These are phyloP conservation scores for Mesotaenium endlicherianum DNA, from an alignment of 139 green algal genomes.

Conservation along the genomic window DNA sequence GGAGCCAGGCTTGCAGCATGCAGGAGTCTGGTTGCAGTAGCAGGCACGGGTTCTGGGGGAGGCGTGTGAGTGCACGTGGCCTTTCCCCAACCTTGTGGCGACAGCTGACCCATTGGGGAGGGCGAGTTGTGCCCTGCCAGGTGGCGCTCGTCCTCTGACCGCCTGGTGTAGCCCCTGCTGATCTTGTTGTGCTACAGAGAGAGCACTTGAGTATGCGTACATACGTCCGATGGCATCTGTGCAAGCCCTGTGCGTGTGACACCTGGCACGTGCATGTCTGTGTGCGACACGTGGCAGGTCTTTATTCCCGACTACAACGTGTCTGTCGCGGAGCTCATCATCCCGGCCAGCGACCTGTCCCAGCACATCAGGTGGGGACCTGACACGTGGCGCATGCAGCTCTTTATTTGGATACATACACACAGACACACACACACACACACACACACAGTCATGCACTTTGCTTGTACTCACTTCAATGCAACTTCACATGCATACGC, in stretches of 20 bases:
- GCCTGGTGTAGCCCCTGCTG: not conserved
- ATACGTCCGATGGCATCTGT: not conserved
- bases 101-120: too few species aligned
- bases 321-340: slow-evolving; percentile 73
- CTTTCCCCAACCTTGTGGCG: too few species aligned
- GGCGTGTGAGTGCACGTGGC: too few species aligned
- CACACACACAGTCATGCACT: not conserved
- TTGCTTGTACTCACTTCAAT: not conserved
- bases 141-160: not conserved
- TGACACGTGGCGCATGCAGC: not conserved
- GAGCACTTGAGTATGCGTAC: not conserved
- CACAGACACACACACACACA: not conserved
- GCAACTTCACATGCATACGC: not conserved
- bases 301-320: slow-evolving; percentile 99
- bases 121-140: not conserved
- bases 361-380: slow-evolving; percentile 74
- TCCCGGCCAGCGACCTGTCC: slow-evolving; percentile 76
- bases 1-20: too few species aligned
- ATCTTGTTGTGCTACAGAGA: not conserved
- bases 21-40: too few species aligned
- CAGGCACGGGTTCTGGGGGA: too few species aligned
- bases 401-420: not conserved
- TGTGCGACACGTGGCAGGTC: slow-evolving; percentile 1
- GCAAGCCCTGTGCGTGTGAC: not conserved
- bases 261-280: not conserved